A percentile compares a stretch with the other conserved stretches of the same genome.
Conservation (phyloP, 345 rosid genomes). For the Nasturtium officinale region DNA sequence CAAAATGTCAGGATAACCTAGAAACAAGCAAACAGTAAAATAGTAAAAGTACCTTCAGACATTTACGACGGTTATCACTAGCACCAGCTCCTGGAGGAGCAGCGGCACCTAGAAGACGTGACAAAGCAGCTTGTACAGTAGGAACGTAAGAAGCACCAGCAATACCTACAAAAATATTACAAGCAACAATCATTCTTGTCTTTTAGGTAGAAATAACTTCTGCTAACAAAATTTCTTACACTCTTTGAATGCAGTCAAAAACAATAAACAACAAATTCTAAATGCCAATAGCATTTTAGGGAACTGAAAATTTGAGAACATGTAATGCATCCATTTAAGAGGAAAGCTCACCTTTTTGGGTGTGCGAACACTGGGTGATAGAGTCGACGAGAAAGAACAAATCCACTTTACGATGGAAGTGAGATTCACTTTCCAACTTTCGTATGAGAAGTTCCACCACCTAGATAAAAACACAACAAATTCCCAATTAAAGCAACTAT, state of each 20-base stretch:
- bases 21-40: constrained; percentile 17
- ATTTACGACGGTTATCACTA: constrained; percentile 95
- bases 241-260: constrained; percentile 8
- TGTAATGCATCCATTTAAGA: constrained; percentile 16
- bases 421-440: constrained; percentile 88
- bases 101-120: constrained; percentile 95
- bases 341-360: constrained; percentile 71
- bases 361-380: constrained; percentile 95
- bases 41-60: constrained; percentile 73
- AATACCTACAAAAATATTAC: constrained; percentile 54
- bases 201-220: constrained; percentile 1
- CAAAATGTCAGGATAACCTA: constrained; percentile 1
- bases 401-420: constrained; percentile 88
- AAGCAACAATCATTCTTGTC: constrained; percentile 12
- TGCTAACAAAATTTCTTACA: not conserved
- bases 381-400: constrained; percentile 97
- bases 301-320: constrained; percentile 20
- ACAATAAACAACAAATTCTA: not conserved
- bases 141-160: constrained; percentile 96
- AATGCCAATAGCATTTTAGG: not conserved
- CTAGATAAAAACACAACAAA: constrained; percentile 49
- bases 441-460: constrained; percentile 93
- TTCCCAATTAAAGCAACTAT: constrained; percentile 10
- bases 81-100: constrained; percentile 85
- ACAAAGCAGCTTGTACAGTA: constrained; percentile 87